Conservation (phyloP, 208 protist genomes). For the Trypanosoma rangeli region DNA sequence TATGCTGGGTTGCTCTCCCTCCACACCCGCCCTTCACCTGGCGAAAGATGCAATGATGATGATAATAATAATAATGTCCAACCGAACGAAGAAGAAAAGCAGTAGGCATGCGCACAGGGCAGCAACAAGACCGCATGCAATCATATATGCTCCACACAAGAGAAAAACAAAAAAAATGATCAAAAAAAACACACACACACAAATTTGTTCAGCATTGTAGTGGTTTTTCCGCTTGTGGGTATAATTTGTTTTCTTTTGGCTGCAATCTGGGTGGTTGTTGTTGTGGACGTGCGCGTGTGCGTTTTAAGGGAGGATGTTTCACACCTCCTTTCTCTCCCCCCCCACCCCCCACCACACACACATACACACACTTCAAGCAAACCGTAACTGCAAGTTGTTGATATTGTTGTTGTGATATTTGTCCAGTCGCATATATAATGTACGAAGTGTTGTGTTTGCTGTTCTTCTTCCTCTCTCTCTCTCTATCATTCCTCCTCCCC, state of each 20-base stretch:
- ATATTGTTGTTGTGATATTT: background rate
- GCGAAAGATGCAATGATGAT: too few species aligned
- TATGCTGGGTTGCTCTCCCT: background rate
- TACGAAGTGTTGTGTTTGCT: background rate
- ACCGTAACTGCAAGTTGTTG: background rate
- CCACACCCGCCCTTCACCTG: background rate
- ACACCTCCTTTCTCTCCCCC: slow-evolving; percentile 2
- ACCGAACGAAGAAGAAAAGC: too few species aligned
- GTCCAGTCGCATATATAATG: background rate
- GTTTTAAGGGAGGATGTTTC: too few species aligned
- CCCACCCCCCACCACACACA: background rate
- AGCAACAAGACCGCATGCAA: too few species aligned
- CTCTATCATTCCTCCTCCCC: background rate
- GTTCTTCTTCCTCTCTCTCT: background rate
- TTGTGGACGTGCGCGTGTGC: too few species aligned
- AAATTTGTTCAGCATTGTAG: background rate
- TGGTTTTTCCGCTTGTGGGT: too few species aligned
- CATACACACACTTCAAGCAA: background rate
- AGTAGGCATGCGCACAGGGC: too few species aligned
- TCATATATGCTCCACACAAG: background rate
- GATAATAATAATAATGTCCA: too few species aligned
- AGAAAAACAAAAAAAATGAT: background rate
- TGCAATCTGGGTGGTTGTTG: too few species aligned
- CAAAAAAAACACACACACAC: background rate
- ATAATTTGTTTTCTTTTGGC: slow-evolving; percentile 2